phyloP scores from a whole-genome alignment of 805 yeast genomes.

The Ogataea ganodermae region DNA sequence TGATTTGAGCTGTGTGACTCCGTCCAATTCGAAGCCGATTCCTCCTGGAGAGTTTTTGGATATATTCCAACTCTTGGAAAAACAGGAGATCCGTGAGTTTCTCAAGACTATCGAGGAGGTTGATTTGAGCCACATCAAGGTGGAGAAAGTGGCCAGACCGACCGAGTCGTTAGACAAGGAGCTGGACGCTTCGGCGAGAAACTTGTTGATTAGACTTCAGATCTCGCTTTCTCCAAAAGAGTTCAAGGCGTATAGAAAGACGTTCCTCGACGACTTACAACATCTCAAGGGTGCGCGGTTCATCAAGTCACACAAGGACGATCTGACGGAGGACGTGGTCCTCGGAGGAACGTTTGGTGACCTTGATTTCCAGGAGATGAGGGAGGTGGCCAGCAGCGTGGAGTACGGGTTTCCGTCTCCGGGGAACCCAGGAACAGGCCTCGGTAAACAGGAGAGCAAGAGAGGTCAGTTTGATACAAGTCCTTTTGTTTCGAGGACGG shows the following conservation, averaged over 20 bases:
- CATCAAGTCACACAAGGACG: slow-evolving; percentile 16
- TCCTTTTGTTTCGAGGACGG: not conserved
- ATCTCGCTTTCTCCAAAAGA: slow-evolving; percentile 30
- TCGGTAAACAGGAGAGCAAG: not conserved
- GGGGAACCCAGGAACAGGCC: too few species aligned
- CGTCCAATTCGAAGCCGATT: slow-evolving; percentile 72
- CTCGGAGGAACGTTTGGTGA: slow-evolving; percentile 20
- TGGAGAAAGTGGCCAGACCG: slow-evolving; percentile 22
- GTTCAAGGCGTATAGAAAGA: slow-evolving; percentile 30
- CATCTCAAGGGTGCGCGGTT: slow-evolving; percentile 18
- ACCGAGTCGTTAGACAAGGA: slow-evolving; percentile 31
- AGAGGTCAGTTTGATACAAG: not conserved
- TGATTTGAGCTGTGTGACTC: slow-evolving; percentile 87
- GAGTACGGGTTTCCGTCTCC: slow-evolving; percentile 11
- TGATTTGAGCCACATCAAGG: slow-evolving; percentile 18
- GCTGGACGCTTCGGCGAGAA: slow-evolving; percentile 24
- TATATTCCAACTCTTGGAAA: slow-evolving; percentile 53
- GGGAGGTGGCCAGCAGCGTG: slow-evolving; percentile 19
- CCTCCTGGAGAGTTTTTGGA: slow-evolving; percentile 78
- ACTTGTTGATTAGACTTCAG: slow-evolving; percentile 34
- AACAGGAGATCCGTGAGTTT: slow-evolving; percentile 34
- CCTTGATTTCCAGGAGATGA: slow-evolving; percentile 22
- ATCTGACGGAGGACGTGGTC: slow-evolving; percentile 22
- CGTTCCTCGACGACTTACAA: slow-evolving; percentile 22
- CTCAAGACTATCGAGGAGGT: slow-evolving; percentile 19